phyloP scores from a whole-genome alignment of 106 monocot genomes.

The Allium sativum region DNA sequence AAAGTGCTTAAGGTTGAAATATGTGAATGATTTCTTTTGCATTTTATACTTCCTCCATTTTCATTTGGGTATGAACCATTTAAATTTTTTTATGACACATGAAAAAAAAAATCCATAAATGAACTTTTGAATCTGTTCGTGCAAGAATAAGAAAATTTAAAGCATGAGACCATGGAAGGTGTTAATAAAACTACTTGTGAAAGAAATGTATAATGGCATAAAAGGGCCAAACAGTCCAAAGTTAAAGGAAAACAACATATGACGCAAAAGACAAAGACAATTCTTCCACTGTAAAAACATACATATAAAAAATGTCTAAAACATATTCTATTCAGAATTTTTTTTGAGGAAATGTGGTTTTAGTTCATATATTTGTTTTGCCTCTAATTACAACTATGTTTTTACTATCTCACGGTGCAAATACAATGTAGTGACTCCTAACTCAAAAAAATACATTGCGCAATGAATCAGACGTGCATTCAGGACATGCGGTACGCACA shows the following conservation, averaged over 20 bases:
- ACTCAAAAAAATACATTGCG: neutral
- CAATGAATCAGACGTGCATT: neutral
- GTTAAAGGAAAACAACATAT: neutral
- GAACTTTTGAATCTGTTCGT: slow-evolving; percentile 2
- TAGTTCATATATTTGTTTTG: slow-evolving; percentile 1
- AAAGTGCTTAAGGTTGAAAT: slow-evolving; percentile 3
- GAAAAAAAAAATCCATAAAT: neutral
- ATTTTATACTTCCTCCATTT: neutral
- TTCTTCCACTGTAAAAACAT: neutral
- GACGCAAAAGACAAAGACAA: neutral
- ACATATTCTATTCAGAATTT: neutral
- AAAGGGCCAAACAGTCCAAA: too few species aligned
- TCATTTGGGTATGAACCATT: neutral
- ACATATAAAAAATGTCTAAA: neutral
- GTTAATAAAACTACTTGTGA: neutral
- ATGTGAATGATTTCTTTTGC: slow-evolving; percentile 2
- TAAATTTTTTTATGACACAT: neutral
- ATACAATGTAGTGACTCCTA: neutral
- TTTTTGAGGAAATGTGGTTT: neutral
- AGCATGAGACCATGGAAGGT: neutral
- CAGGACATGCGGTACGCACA: neutral
- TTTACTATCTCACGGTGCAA: neutral
- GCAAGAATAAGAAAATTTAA: neutral
- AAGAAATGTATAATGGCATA: neutral
- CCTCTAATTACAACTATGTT: neutral